Conservation (phyloP, 345 rosid species). For the Psidium friedrichsthalianum region DNA sequence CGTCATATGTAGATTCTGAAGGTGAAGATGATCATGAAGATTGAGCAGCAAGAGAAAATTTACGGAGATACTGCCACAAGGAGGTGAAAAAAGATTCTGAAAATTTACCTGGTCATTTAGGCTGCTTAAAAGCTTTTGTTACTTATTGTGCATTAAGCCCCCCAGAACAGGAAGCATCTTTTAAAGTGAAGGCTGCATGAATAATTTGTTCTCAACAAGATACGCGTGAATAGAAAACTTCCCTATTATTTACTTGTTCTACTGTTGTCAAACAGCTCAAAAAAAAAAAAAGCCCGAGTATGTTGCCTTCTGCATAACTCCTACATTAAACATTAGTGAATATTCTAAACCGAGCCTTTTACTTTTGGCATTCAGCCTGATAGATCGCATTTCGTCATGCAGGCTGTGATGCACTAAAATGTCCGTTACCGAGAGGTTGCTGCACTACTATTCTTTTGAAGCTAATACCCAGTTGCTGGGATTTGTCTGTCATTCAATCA, state of each 20-base stretch:
- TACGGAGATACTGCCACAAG: background rate
- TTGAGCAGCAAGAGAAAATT: slow-evolving; percentile 3
- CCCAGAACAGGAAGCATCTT: background rate
- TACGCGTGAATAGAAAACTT: background rate
- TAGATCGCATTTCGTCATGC: background rate
- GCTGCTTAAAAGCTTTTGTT: background rate
- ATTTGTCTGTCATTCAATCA: background rate
- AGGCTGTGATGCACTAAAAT: background rate
- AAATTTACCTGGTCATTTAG: background rate
- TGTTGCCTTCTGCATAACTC: background rate
- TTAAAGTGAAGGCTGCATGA: background rate
- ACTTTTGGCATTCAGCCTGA: background rate
- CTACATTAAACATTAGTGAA: background rate
- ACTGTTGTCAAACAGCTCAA: background rate
- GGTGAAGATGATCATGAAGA: slow-evolving; percentile 40
- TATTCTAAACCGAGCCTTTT: background rate
- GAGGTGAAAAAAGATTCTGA: background rate
- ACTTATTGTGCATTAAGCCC: background rate
- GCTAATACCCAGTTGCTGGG: background rate
- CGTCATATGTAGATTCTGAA: slow-evolving; percentile 22
- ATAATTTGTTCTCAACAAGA: background rate
- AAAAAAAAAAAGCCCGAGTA: background rate
- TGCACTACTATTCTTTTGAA: background rate
- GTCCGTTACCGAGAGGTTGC: background rate
- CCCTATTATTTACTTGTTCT: background rate